Evolutionary conservation across 305 asterid species (phyloP).

Genomic region (Fraxinus greggii): DNA sequence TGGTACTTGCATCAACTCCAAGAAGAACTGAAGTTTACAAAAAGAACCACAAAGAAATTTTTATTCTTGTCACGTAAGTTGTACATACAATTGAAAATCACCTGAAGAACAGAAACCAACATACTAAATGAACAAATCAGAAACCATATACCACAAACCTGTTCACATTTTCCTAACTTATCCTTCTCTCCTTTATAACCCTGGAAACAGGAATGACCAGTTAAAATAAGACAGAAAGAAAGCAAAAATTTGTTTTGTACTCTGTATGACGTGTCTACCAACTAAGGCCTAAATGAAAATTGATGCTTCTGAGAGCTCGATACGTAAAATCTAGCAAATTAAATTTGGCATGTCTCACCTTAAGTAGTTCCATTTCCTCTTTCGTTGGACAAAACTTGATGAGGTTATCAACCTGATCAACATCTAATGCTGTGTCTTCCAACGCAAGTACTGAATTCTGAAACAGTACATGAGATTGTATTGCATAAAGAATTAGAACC

Average conservation of each 20-base stretch:
- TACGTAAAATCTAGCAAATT: conserved; percentile 3
- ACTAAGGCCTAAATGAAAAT: conserved; percentile 20
- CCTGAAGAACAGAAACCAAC: conserved; percentile 11
- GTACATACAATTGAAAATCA: conserved; percentile 15
- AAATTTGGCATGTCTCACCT: conserved; percentile 43
- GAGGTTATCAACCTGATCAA: conserved; percentile 87
- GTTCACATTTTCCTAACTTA: conserved; percentile 88
- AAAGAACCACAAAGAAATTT: conserved; percentile 7
- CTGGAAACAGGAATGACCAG: conserved; percentile 46
- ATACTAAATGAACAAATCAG: conserved; percentile 12
- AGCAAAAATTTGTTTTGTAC: neutral
- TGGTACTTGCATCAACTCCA: conserved; percentile 96
- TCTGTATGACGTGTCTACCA: conserved; percentile 19
- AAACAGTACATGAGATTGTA: conserved; percentile 23
- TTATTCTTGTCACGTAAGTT: conserved; percentile 18
- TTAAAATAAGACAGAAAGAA: conserved; percentile 14
- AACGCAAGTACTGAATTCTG: conserved; percentile 80
- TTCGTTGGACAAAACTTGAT: conserved; percentile 90
- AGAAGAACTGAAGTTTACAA: conserved; percentile 60
- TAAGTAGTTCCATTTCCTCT: conserved; percentile 83
- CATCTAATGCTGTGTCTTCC: conserved; percentile 83
- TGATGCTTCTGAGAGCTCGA: conserved; percentile 9
- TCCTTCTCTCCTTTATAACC: conserved; percentile 87
- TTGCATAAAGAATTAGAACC: conserved; percentile 12
- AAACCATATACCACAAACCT: conserved; percentile 49